These are phyloP conservation scores for Lizanozyma gosingica DNA, from an alignment of 1,139 yeast genomes.

Conservation along the genomic window DNA sequence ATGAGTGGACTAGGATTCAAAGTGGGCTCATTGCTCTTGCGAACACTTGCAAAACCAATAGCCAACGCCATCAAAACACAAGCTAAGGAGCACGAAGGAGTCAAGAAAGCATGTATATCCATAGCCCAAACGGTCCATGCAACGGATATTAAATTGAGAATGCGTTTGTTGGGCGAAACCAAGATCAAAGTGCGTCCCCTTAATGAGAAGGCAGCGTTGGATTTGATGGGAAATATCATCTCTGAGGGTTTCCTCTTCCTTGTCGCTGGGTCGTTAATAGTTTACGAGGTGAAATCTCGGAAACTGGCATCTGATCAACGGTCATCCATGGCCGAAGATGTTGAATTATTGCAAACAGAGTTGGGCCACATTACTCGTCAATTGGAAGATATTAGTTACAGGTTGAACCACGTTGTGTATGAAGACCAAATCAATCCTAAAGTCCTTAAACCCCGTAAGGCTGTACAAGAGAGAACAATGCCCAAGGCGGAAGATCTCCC, in stretches of 20 bases:
- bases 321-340: slow-evolving; percentile 62
- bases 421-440: not conserved
- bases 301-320: slow-evolving; percentile 51
- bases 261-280: slow-evolving; percentile 74
- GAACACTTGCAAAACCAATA: slow-evolving; percentile 79
- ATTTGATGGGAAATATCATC: slow-evolving; percentile 71
- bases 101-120: slow-evolving; percentile 52
- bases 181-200: slow-evolving; percentile 61
- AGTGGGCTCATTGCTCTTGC: slow-evolving; percentile 60
- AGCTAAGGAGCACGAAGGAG: slow-evolving; percentile 65
- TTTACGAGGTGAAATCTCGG: slow-evolving; percentile 65
- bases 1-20: slow-evolving; percentile 63
- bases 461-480: not conserved
- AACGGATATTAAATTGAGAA: slow-evolving; percentile 55
- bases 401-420: not conserved
- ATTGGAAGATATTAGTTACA: slow-evolving; percentile 12
- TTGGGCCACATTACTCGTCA: slow-evolving; percentile 51
- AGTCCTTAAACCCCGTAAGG: not conserved
- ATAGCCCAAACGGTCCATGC: slow-evolving; percentile 71
- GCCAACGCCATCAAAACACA: slow-evolving; percentile 65
- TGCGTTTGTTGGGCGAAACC: slow-evolving; percentile 55
- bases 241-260: slow-evolving; percentile 70
- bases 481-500: not conserved
- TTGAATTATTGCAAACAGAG: slow-evolving; percentile 59
- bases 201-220: slow-evolving; percentile 78